phyloP scores from a whole-genome alignment of 2,329 filamentous ascomycete genomes.

The Penicillium sp. region DNA sequence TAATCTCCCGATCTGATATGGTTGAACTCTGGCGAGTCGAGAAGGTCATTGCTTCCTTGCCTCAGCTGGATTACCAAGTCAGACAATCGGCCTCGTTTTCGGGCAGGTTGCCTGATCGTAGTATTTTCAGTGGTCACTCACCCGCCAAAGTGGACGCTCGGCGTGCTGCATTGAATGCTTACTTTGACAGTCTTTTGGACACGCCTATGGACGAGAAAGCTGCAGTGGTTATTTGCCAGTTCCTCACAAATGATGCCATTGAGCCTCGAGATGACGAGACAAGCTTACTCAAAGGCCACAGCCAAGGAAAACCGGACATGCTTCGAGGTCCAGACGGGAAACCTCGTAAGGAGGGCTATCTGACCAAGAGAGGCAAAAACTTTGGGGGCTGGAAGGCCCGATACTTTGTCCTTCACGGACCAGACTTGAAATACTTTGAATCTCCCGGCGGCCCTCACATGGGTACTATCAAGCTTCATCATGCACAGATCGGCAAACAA shows the following conservation, averaged over 20 bases:
- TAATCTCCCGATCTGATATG: constrained; percentile 67
- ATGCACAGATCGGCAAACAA: constrained; percentile 92
- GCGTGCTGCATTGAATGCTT: constrained; percentile 73
- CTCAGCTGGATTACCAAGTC: constrained; percentile 77
- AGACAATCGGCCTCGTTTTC: constrained; percentile 71
- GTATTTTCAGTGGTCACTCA: constrained; percentile 85
- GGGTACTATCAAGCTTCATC: constrained; percentile 87
- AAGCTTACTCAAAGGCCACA: constrained; percentile 44
- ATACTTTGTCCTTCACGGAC: constrained; percentile 67
- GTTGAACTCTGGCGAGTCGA: constrained; percentile 87
- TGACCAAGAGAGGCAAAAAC: constrained; percentile 96
- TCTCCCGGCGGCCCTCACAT: constrained; percentile 84
- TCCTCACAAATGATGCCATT: constrained; percentile 69
- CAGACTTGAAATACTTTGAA: constrained; percentile 85
- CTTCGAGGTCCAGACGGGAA: constrained; percentile 60
- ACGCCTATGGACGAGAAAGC: constrained; percentile 74
- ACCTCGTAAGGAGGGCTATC: constrained; percentile 78
- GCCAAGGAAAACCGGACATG: constrained; percentile 31
- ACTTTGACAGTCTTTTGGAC: constrained; percentile 81
- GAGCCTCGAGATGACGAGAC: constrained; percentile 54
- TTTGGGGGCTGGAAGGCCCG: constrained; percentile 97
- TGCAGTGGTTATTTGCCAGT: constrained; percentile 79
- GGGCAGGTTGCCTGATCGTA: constrained; percentile 76
- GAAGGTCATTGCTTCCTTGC: constrained; percentile 79
- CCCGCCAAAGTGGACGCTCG: constrained; percentile 90